Evolutionary conservation across 352 stramenopile genomes (phyloP).

Genomic region (Pythium apleroticum): DNA sequence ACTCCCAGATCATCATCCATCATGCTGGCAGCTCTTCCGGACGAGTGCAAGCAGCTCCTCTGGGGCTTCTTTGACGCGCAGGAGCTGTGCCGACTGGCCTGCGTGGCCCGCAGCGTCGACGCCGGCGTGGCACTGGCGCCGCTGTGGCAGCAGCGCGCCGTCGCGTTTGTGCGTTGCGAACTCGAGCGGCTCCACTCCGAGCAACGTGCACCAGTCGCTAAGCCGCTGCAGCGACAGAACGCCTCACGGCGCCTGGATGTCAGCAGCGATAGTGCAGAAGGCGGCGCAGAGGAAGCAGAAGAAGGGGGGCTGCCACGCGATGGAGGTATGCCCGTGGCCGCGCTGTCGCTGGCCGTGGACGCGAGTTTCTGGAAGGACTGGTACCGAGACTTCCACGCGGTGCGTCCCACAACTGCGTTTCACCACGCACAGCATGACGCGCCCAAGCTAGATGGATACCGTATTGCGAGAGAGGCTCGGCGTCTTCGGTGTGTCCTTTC

Average conservation of each 20-base stretch:
- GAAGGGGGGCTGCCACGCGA: not conserved
- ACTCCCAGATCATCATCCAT: not conserved
- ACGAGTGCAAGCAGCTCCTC: slow-evolving; percentile 65
- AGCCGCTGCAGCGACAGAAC: slow-evolving; percentile 23
- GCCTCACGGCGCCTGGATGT: slow-evolving; percentile 12
- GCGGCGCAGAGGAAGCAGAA: not conserved
- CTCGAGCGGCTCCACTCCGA: slow-evolving; percentile 14
- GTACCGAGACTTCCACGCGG: slow-evolving; percentile 54
- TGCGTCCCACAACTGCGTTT: too few relatives aligned
- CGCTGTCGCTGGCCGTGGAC: slow-evolving; percentile 3
- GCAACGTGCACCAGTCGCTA: not conserved
- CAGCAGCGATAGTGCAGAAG: not conserved
- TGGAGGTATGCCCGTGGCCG: not conserved
- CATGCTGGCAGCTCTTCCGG: slow-evolving; percentile 48
- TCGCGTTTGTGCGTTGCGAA: slow-evolving; percentile 16
- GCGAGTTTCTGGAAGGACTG: slow-evolving; percentile 50
- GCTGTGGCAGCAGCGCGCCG: slow-evolving; percentile 42
- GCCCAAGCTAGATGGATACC: too few relatives aligned
- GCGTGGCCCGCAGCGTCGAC: slow-evolving; percentile 32
- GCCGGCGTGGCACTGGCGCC: slow-evolving; percentile 36
- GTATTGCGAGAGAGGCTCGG: too few relatives aligned
- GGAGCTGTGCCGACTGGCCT: slow-evolving; percentile 53
- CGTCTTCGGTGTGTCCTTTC: slow-evolving; percentile 1
- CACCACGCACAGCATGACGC: too few relatives aligned
- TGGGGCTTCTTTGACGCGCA: slow-evolving; percentile 49